Evolutionary conservation across 345 rosid genomes (phyloP).

Genomic region (Crucihimalaya himalaica): DNA sequence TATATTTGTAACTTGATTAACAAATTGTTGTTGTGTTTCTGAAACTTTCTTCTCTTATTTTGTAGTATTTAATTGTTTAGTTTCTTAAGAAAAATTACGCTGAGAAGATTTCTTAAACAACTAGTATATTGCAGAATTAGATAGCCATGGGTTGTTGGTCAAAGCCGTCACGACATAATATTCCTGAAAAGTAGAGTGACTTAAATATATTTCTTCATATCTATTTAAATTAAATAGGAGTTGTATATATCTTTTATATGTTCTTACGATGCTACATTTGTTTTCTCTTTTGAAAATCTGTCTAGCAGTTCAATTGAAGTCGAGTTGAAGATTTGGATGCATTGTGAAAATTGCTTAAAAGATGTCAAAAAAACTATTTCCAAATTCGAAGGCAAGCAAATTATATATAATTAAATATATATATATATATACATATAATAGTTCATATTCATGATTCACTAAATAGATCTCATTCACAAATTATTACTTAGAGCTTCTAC

Average conservation of each 20-base stretch:
- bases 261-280: not conserved
- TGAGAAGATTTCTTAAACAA: too few relatives aligned
- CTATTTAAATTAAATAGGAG: not conserved
- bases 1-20: too few relatives aligned
- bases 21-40: too few relatives aligned
- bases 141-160: not conserved
- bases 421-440: too few relatives aligned
- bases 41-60: too few relatives aligned
- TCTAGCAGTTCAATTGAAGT: not conserved
- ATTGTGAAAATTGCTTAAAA: not conserved
- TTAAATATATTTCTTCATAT: not conserved
- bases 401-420: not conserved
- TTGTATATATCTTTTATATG: not conserved
- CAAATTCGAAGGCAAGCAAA: not conserved
- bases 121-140: too few relatives aligned
- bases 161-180: not conserved
- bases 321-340: not conserved
- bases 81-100: too few relatives aligned
- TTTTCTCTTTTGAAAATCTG: not conserved
- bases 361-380: not conserved
- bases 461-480: not conserved
- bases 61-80: too few relatives aligned
- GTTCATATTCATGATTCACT: not conserved
- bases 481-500: not conserved
- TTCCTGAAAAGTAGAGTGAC: not conserved